Percentiles rank a stretch among this genome's conserved stretches.
These are phyloP conservation scores for Toxicodendron radicans DNA, from an alignment of 345 rosid genomes.

Conservation along the genomic window DNA sequence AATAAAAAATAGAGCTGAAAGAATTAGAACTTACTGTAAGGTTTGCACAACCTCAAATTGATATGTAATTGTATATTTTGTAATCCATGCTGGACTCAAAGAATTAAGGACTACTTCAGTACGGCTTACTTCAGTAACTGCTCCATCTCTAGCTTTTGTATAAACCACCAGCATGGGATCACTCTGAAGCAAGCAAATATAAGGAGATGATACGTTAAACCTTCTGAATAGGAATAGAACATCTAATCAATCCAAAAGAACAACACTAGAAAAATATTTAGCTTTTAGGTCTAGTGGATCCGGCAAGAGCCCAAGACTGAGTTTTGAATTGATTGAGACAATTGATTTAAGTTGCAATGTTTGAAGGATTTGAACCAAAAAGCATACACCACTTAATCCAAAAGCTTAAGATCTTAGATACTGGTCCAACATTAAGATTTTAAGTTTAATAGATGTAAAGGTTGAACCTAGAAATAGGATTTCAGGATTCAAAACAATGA, in stretches of 20 bases:
- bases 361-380: no score
- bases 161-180: constrained; percentile 85
- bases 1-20: background rate
- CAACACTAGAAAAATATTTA: background rate
- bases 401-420: no score
- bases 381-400: no score
- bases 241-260: constrained; percentile 7
- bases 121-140: constrained; percentile 57
- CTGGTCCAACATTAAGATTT: no score
- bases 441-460: no score
- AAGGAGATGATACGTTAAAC: constrained; percentile 19
- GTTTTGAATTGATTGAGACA: no score
- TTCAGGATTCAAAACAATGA: no score
- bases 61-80: constrained; percentile 44
- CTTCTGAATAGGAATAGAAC: constrained; percentile 16
- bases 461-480: no score
- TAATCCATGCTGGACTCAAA: constrained; percentile 76
- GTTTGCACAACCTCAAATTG: constrained; percentile 82
- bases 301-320: no score
- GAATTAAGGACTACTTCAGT: constrained; percentile 86
- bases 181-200: constrained; percentile 57
- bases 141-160: constrained; percentile 68
- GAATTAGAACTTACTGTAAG: constrained; percentile 59
- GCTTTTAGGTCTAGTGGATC: background rate
- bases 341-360: no score